A percentile compares a stretch with the other conserved stretches of the same genome.
Conservation (phyloP, 1,284 basidiomycete genomes). For the Austroboletus olivaceoglutinosus region DNA sequence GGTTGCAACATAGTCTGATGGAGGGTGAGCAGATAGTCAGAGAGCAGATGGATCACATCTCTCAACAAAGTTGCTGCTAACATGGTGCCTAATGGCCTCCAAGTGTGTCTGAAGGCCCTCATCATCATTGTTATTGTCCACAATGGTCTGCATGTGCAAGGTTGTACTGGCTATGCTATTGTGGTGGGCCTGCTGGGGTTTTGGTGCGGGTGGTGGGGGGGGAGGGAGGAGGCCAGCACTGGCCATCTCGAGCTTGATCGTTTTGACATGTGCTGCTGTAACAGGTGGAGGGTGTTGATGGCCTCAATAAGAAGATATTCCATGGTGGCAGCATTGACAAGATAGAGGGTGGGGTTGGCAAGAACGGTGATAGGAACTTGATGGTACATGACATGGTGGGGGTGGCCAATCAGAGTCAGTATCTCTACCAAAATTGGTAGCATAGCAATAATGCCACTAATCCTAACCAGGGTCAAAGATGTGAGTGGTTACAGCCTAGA, state of each 20-base stretch:
- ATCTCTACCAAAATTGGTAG: too few species aligned
- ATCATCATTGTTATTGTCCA: conserved; percentile 68
- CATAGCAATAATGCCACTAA: too few species aligned
- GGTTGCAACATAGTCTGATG: conserved; percentile 69
- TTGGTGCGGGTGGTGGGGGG: conserved; percentile 38
- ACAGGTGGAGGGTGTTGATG: conserved; percentile 67
- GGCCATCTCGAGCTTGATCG: conserved; percentile 71
- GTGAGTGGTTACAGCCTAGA: neutral
- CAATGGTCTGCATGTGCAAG: conserved; percentile 14
- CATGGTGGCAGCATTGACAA: conserved; percentile 75
- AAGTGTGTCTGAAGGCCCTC: conserved; percentile 67
- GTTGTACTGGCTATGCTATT: conserved; percentile 32
- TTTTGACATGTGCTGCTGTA: conserved; percentile 62
- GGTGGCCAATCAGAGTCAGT: too few species aligned
- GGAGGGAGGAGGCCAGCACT: conserved; percentile 65
- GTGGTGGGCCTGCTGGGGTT: conserved; percentile 43
- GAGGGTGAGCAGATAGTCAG: neutral
- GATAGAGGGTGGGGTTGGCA: conserved; percentile 57
- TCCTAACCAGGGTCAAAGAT: conserved; percentile 2
- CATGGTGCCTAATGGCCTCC: conserved; percentile 83
- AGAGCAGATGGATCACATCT: conserved; percentile 48
- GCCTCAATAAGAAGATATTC: conserved; percentile 85
- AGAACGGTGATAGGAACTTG: conserved; percentile 47
- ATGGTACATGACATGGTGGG: conserved; percentile 22
- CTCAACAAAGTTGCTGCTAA: conserved; percentile 85